Percentiles rank a stretch among this genome's conserved stretches.
These are phyloP conservation scores for Aspergillus steynii DNA, from an alignment of 495 filamentous ascomycete species.

Conservation along the genomic window DNA sequence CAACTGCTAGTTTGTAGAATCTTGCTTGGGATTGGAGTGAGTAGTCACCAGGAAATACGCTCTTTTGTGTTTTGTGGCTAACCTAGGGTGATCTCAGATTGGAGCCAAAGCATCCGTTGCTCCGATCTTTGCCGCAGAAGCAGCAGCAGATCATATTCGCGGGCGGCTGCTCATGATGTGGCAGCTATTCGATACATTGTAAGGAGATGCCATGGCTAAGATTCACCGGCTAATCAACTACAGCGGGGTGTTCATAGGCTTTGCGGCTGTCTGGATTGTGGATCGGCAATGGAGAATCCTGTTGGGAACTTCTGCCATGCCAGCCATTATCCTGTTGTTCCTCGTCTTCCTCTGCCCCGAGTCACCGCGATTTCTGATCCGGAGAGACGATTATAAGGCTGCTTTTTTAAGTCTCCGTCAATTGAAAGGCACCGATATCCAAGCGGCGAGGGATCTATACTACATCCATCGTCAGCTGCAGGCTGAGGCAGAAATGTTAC, in stretches of 20 bases:
- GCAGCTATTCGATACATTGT: conserved; percentile 73
- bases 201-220: conserved; percentile 1
- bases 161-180: conserved; percentile 72
- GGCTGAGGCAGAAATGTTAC: conserved; percentile 27
- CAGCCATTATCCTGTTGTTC: conserved; percentile 61
- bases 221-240: background rate
- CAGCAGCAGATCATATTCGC: conserved; percentile 63
- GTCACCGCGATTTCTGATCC: conserved; percentile 60
- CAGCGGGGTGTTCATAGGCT: conserved; percentile 62
- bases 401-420: conserved; percentile 59
- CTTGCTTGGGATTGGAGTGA: conserved; percentile 60
- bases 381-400: conserved; percentile 58
- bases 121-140: conserved; percentile 71
- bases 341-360: conserved; percentile 73
- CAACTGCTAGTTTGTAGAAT: conserved; percentile 60
- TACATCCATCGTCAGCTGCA: conserved; percentile 64
- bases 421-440: conserved; percentile 62
- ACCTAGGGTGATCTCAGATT: conserved; percentile 37
- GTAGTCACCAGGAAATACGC: background rate
- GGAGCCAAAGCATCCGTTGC: conserved; percentile 53
- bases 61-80: background rate
- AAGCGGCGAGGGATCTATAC: conserved; percentile 72
- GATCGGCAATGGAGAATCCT: conserved; percentile 66
- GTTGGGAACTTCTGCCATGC: conserved; percentile 69
- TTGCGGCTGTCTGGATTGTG: conserved; percentile 54